Percentiles rank a stretch among this genome's conserved stretches.
Evolutionary conservation across 176 grass and related monocot species (phyloP).

Genomic region (Cocos nucifera): DNA sequence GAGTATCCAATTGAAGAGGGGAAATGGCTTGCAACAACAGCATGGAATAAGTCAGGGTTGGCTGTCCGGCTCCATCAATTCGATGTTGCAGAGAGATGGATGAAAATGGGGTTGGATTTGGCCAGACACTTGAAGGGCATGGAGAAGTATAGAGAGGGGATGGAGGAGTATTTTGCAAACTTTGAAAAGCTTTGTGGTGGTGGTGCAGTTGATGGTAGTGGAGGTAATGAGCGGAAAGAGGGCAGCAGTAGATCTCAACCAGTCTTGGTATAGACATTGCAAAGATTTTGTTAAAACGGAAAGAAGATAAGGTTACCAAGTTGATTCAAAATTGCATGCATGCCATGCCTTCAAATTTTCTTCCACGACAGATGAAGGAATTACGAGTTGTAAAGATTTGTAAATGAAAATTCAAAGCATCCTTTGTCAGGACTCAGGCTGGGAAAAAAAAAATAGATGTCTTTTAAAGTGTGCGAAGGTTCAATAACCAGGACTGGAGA

Average conservation of each 20-base stretch:
- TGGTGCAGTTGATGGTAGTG: conserved; percentile 16
- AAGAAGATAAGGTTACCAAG: no score
- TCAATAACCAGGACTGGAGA: no score
- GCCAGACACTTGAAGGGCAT: conserved; percentile 59
- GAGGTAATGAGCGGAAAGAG: background rate
- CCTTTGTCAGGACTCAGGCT: no score
- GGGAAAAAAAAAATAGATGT: no score
- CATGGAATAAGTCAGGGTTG: conserved; percentile 76
- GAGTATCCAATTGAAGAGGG: conserved; percentile 84
- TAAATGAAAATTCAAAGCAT: no score
- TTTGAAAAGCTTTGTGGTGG: conserved; percentile 44
- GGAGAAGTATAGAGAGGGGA: conserved; percentile 40
- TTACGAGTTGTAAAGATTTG: no score
- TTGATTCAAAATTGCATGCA: no score
- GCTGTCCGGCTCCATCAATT: conserved; percentile 40
- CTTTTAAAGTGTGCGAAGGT: no score
- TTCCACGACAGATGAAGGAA: no score
- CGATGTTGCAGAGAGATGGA: conserved; percentile 71
- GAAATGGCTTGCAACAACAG: conserved; percentile 61
- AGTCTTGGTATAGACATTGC: conserved; percentile 36
- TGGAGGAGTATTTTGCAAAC: conserved; percentile 53
- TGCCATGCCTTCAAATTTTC: no score
- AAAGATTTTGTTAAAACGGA: background rate
- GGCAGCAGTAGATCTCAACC: conserved; percentile 40
- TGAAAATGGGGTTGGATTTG: conserved; percentile 73